Percentiles rank a stretch among this genome's conserved stretches.
Evolutionary conservation across 371 early-diverging fungal genomes (phyloP).

Genomic region (Gilbertella persicaria): DNA sequence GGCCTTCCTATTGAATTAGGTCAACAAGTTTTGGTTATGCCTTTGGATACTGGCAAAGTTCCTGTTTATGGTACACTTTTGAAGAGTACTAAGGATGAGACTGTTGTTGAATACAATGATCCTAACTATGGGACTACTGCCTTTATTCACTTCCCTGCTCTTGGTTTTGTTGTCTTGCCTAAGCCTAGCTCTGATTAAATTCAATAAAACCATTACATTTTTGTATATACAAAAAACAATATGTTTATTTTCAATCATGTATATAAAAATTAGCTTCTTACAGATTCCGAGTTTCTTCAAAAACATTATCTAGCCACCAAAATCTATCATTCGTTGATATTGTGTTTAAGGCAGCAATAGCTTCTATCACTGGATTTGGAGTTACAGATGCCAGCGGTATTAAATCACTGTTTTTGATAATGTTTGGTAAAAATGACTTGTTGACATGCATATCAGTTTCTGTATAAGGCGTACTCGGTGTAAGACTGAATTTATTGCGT

Average conservation of each 20-base stretch:
- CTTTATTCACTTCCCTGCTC: conserved; percentile 20
- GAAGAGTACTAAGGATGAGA: conserved; percentile 22
- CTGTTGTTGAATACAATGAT: conserved; percentile 37
- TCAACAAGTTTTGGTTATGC: conserved; percentile 44
- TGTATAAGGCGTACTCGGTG: conserved; percentile 7
- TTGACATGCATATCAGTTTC: conserved; percentile 8
- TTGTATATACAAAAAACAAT: background rate
- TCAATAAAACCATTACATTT: background rate
- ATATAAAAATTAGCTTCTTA: background rate
- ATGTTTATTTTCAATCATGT: background rate
- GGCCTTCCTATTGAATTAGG: conserved; percentile 33
- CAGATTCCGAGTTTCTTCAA: conserved; percentile 17
- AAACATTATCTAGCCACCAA: conserved; percentile 30
- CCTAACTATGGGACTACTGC: conserved; percentile 6
- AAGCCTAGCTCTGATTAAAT: background rate
- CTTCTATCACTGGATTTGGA: conserved; percentile 1
- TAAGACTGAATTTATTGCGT: conserved; percentile 19
- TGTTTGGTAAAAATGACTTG: conserved; percentile 15
- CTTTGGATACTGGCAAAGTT: conserved; percentile 52
- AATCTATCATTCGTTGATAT: conserved; percentile 30
- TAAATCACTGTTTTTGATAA: conserved; percentile 8
- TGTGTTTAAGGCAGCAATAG: conserved; percentile 14
- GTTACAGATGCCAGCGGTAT: background rate
- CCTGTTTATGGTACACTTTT: conserved; percentile 46
- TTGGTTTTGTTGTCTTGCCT: conserved; percentile 16